These are phyloP conservation scores for Fusarium graminum DNA, from an alignment of 2,329 filamentous ascomycete genomes.

Conservation along the genomic window DNA sequence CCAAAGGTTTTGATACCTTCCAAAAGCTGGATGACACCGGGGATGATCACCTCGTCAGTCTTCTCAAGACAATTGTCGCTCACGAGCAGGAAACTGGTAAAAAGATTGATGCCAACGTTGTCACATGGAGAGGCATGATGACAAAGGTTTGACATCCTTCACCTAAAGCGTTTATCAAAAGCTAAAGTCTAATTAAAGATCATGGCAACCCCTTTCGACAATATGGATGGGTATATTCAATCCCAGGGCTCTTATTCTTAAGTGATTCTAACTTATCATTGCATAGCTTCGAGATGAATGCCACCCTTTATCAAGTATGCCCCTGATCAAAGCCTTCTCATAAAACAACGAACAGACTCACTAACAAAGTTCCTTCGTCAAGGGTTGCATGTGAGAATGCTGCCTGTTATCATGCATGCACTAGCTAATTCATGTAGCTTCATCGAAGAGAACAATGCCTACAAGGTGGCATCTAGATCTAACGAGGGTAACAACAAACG, in stretches of 20 bases:
- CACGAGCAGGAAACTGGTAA: constrained; percentile 77
- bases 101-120: constrained; percentile 79
- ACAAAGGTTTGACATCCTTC: constrained; percentile 76
- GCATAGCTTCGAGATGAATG: constrained; percentile 92
- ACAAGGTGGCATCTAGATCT: constrained; percentile 73
- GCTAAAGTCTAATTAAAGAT: constrained; percentile 70
- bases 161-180: not conserved
- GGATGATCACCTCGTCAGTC: constrained; percentile 89
- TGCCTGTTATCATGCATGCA: not conserved
- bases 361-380: constrained; percentile 39
- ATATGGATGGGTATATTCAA: constrained; percentile 76
- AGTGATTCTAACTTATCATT: constrained; percentile 34
- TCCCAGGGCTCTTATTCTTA: not conserved
- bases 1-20: constrained; percentile 84
- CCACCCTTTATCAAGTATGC: constrained; percentile 86
- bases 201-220: constrained; percentile 85
- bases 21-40: constrained; percentile 82
- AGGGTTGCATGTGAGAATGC: constrained; percentile 67
- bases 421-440: constrained; percentile 68
- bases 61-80: constrained; percentile 80
- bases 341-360: not conserved
- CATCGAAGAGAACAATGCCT: constrained; percentile 89
- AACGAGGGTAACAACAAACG: constrained; percentile 61
- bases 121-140: constrained; percentile 99
- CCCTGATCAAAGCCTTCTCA: constrained; percentile 46